phyloP scores from a whole-genome alignment of 768 basidiomycete species.

The Ramaria rubella region DNA sequence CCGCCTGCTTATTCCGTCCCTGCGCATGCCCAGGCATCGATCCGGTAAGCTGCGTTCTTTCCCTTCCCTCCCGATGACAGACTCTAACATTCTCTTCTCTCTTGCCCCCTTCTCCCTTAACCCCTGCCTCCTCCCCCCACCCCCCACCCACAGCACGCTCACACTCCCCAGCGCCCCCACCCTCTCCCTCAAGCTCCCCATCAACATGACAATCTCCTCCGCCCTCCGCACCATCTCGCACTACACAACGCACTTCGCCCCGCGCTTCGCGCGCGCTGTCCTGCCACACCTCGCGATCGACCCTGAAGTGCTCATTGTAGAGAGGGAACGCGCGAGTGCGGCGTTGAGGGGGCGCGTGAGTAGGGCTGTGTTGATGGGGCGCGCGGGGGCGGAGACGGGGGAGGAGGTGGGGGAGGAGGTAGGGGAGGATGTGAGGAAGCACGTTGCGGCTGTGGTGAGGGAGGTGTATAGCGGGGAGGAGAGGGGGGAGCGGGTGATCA shows the following conservation, averaged over 20 bases:
- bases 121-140: conserved; percentile 43
- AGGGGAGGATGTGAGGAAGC: conserved; percentile 45
- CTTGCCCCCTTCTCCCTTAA: conserved; percentile 50
- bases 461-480: conserved; percentile 28
- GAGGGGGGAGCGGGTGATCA: conserved; percentile 38
- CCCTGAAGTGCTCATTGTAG: conserved; percentile 35
- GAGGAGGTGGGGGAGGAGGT: too few relatives aligned
- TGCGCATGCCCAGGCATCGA: conserved; percentile 46
- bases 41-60: conserved; percentile 33
- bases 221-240: conserved; percentile 53
- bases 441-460: conserved; percentile 46
- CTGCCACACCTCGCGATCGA: conserved; percentile 44
- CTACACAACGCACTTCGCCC: conserved; percentile 50
- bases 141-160: conserved; percentile 42
- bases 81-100: conserved; percentile 50
- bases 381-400: too few relatives aligned
- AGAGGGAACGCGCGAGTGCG: conserved; percentile 45
- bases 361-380: too few relatives aligned
- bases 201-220: conserved; percentile 54
- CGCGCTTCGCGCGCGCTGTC: conserved; percentile 45
- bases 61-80: conserved; percentile 47
- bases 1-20: conserved; percentile 37
- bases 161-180: conserved; percentile 38
- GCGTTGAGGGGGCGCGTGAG: too few relatives aligned
- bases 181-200: conserved; percentile 43